Evolutionary conservation across 2,329 filamentous ascomycete species (phyloP).

Genomic region (Monosporascus ibericus): DNA sequence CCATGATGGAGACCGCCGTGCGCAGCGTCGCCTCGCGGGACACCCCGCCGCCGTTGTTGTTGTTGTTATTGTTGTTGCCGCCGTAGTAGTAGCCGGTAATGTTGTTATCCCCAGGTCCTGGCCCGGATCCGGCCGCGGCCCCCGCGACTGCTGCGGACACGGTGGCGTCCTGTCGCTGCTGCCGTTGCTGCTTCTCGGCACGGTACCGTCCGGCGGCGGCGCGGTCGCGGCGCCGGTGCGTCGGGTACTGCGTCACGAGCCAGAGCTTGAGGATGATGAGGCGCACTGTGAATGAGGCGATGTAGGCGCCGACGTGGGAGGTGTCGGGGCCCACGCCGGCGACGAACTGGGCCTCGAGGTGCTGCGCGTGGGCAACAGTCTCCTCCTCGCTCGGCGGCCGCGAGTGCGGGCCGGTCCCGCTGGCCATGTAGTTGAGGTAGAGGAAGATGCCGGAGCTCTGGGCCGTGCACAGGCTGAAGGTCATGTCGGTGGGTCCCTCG

Average conservation of each 20-base stretch:
- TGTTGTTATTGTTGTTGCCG: neutral
- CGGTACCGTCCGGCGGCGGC: conserved; percentile 19
- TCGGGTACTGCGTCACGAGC: conserved; percentile 40
- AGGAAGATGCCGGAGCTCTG: conserved; percentile 35
- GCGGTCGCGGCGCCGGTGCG: conserved; percentile 24
- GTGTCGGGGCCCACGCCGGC: conserved; percentile 27
- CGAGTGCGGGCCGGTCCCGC: neutral
- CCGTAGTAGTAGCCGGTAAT: neutral
- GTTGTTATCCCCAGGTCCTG: conserved; percentile 1
- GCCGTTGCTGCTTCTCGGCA: neutral
- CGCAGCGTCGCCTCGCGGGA: conserved; percentile 37
- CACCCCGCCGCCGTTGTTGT: conserved; percentile 13
- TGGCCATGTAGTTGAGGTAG: conserved; percentile 29
- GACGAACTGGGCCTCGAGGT: conserved; percentile 34
- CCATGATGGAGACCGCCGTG: conserved; percentile 41
- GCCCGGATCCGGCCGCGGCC: neutral
- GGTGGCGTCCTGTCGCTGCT: neutral
- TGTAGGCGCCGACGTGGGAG: conserved; percentile 26
- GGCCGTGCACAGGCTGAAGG: conserved; percentile 33
- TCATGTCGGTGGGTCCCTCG: conserved; percentile 33
- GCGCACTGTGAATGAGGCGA: conserved; percentile 34
- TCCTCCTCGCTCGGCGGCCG: conserved; percentile 30
- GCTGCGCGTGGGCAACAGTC: conserved; percentile 32
- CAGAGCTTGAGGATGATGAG: conserved; percentile 41
- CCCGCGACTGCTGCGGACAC: neutral